These are phyloP conservation scores for Elsinoe ampelina DNA, from an alignment of 2,329 filamentous ascomycete species.

Conservation along the genomic window DNA sequence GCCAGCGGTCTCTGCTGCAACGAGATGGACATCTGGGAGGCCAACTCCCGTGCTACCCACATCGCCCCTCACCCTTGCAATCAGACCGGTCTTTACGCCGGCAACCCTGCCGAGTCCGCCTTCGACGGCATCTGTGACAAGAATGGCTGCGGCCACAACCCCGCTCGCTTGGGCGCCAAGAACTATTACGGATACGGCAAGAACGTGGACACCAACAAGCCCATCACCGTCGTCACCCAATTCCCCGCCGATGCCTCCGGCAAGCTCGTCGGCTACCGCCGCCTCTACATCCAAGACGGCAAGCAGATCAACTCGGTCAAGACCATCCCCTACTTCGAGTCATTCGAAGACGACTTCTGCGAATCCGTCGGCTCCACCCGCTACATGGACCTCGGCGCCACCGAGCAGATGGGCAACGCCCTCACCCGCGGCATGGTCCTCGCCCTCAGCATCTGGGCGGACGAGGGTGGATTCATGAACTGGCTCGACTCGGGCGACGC, in stretches of 20 bases:
- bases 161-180: constrained; percentile 55
- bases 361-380: constrained; percentile 30
- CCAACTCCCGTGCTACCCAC: constrained; percentile 56
- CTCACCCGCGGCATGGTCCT: constrained; percentile 53
- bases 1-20: constrained; percentile 52
- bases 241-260: constrained; percentile 49
- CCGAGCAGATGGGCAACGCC: constrained; percentile 46
- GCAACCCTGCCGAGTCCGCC: constrained; percentile 44
- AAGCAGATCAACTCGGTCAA: constrained; percentile 43
- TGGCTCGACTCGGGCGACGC: constrained; percentile 52
- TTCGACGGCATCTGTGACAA: constrained; percentile 53
- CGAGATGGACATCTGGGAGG: constrained; percentile 64
- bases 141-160: constrained; percentile 58
- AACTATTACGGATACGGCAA: constrained; percentile 50
- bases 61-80: constrained; percentile 58
- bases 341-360: constrained; percentile 51
- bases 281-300: constrained; percentile 57
- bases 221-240: constrained; percentile 59
- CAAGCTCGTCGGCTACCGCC: constrained; percentile 50
- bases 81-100: constrained; percentile 39
- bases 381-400: constrained; percentile 48
- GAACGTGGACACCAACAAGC: constrained; percentile 50
- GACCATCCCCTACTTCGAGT: constrained; percentile 41
- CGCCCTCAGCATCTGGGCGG: constrained; percentile 49
- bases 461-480: constrained; percentile 60